These are phyloP conservation scores for Plasmodium vivax DNA, from an alignment of 169 alveolate species.

Conservation along the genomic window DNA sequence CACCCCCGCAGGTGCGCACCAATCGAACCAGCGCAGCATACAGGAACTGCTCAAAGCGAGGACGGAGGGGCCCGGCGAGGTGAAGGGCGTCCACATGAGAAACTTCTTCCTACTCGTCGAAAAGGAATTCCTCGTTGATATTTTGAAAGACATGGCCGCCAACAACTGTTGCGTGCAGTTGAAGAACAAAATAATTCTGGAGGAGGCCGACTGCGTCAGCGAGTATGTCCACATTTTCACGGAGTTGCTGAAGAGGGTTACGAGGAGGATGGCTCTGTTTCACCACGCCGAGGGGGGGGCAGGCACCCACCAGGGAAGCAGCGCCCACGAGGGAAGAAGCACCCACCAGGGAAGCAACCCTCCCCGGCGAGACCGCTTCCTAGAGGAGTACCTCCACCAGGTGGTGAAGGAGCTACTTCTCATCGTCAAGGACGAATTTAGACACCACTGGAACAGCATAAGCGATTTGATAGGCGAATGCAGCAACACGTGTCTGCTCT, in stretches of 20 bases:
- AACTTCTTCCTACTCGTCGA: constrained; percentile 42
- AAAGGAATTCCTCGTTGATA: constrained; percentile 45
- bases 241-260: constrained; percentile 12
- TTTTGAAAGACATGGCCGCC: constrained; percentile 48
- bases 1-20: not conserved
- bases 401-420: constrained; percentile 56
- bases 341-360: not conserved
- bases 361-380: not conserved
- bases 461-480: constrained; percentile 58
- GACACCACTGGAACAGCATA: constrained; percentile 65
- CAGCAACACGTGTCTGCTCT: constrained; percentile 39
- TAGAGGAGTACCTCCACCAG: constrained; percentile 29
- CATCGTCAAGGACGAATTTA: constrained; percentile 64
- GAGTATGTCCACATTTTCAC: constrained; percentile 53
- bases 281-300: not conserved
- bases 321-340: not conserved
- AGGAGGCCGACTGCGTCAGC: constrained; percentile 49
- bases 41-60: not conserved
- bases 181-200: constrained; percentile 59
- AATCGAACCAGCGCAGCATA: constrained; percentile 8
- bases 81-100: constrained; percentile 34
- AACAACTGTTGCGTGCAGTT: constrained; percentile 45
- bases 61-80: not conserved
- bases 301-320: not conserved
- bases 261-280: not conserved